A percentile compares a stretch with the other conserved stretches of the same genome.
Evolutionary conservation across 768 basidiomycete species (phyloP).

Genomic region (Trichaptum fuscoviolaceum): DNA sequence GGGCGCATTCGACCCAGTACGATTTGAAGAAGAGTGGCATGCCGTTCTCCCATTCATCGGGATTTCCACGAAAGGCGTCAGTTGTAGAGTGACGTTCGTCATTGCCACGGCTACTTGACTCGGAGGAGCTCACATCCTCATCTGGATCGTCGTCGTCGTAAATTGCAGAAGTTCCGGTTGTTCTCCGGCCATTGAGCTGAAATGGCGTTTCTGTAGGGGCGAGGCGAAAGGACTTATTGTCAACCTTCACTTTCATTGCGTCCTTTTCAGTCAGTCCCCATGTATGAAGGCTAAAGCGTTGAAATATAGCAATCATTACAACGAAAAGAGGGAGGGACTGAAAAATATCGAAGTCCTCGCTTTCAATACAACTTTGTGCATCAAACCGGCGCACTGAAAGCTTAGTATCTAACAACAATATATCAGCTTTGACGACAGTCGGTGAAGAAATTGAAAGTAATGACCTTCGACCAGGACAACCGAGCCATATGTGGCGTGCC

Average conservation of each 20-base stretch:
- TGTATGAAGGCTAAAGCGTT: conserved; percentile 12
- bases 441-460: no score
- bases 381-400: not conserved
- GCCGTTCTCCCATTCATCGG: not conserved
- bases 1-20: not conserved
- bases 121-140: no score
- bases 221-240: not conserved
- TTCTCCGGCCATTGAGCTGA: no score
- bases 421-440: no score
- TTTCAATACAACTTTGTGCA: not conserved
- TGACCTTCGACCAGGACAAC: no score
- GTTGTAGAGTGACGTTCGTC: no score
- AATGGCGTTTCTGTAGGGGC: no score
- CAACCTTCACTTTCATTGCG: not conserved
- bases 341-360: conserved; percentile 14
- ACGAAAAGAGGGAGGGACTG: conserved; percentile 15
- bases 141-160: no score
- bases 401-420: not conserved
- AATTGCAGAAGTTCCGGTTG: no score
- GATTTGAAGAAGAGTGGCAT: not conserved
- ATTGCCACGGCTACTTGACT: no score
- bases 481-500: no score
- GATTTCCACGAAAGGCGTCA: not conserved
- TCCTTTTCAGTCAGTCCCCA: not conserved
- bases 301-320: conserved; percentile 15